phyloP scores from a whole-genome alignment of 768 basidiomycete species.

The Paxillus rubicundulus region DNA sequence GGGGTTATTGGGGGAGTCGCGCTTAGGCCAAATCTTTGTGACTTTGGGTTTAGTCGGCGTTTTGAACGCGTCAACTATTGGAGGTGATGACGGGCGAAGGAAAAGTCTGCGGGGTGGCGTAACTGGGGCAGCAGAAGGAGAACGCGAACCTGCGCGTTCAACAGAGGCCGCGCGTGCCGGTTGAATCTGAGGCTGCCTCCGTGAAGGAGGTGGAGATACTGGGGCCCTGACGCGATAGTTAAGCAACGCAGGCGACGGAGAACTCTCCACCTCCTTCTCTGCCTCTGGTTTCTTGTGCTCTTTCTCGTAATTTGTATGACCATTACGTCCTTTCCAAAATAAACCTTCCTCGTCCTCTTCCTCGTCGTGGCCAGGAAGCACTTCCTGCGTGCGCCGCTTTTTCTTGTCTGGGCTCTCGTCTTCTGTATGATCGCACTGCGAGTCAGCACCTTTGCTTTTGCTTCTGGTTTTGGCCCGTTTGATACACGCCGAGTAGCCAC shows the following conservation, averaged over 20 bases:
- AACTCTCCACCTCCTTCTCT: constrained; percentile 14
- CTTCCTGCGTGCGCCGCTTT: constrained; percentile 37
- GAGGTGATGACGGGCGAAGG: constrained; percentile 21
- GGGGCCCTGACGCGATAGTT: constrained; percentile 39
- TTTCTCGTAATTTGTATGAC: constrained; percentile 11
- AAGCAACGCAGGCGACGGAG: constrained; percentile 39
- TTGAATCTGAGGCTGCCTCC: constrained; percentile 40
- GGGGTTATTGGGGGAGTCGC: constrained; percentile 71
- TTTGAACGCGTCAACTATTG: constrained; percentile 23
- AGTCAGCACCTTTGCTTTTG: constrained; percentile 13
- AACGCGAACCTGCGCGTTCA: constrained; percentile 11
- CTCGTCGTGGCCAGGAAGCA: constrained; percentile 42
- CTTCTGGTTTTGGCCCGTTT: constrained; percentile 16
- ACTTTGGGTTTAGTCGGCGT: constrained; percentile 42
- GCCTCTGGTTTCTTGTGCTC: constrained; percentile 4
- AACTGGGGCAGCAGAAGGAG: constrained; percentile 16
- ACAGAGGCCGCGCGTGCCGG: constrained; percentile 27
- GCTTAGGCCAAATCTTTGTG: constrained; percentile 36
- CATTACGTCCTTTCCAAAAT: constrained; percentile 24
- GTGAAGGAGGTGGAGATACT: constrained; percentile 67
- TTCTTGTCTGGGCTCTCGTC: constrained; percentile 30
- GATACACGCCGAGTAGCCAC: constrained; percentile 8
- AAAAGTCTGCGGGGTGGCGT: constrained; percentile 26
- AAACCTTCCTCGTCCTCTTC: constrained; percentile 51
- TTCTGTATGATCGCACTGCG: constrained; percentile 20